Evolutionary conservation across 495 filamentous ascomycete species (phyloP), one percentile per base, ranked within the genome.

Genomic region (Articulospora tetracladia): DNA sequence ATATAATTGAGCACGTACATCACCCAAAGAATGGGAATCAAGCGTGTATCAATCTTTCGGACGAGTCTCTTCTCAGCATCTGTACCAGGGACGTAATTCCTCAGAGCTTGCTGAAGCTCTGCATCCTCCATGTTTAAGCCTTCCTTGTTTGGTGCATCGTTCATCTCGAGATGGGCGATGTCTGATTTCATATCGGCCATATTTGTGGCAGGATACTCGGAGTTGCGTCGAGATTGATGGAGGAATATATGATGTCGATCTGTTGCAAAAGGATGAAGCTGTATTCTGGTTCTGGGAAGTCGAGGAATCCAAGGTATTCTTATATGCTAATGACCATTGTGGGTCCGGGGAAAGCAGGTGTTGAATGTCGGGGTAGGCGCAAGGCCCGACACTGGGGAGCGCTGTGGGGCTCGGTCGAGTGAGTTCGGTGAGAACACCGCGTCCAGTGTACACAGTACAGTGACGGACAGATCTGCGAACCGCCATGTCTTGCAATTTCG

Each of bases 1-100:
- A 50, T 50, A 26, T 50, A 50, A 50, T 50, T 50, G 47, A 50
- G 47, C 3, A 50, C 25, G 17, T 50, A 50, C 47, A 50, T 50
- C 4, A 50, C 17, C 47, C 47, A 50, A 24, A 50, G 47, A 26
- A 26, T 25, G 2, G 47, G 47, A 24, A 50, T 50, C 47, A 53
- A 19, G n/a, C 28, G 51, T 11, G 34, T 26, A 22, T 53, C 51
- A 34, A 53, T 87, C 52, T 67, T 91, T 25, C 76, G 90, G 69
- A 80, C 15, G 4, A 60, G 32, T 20, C 3, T 44, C 48, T 60
- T 60, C 58, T 60, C 58, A 13, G 48, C 58, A 26, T 60, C 58
- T n/a, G 27, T 41, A 27, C 39, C 58, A 4, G 58, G 58, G 20
- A 60, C 58, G 24, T 60, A 60, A 20, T 60, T 28, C 46, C n/a